Evolutionary conservation across 495 filamentous ascomycete species (phyloP), one percentile per base, ranked within the genome.

Genomic region (Neurospora sublineolata): DNA sequence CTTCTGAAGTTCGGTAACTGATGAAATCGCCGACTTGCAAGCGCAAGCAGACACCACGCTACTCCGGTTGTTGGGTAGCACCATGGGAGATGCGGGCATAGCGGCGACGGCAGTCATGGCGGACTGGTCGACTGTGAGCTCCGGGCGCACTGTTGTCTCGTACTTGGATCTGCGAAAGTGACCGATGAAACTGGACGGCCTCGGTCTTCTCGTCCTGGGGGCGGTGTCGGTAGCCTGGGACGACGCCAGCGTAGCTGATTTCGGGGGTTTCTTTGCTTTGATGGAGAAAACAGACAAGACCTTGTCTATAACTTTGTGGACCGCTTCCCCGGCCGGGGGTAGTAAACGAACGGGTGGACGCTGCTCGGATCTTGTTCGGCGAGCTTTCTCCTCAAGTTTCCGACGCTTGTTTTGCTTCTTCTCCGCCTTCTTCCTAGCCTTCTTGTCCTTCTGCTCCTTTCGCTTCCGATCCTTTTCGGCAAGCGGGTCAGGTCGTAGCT

Each of bases 1-100:
- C 76, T 92, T 93, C 70, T 90, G 88, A 1, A 84, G 70, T 68
- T 86, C 83, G 18, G 80, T 80, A 9, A 83, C 81, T 3, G 74
- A 76, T 4, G 82, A 81, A 72, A 75, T 84, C 38, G 82, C 52
- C 52, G 52, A 64, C 52, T 64, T 64, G 52, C 52, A 64, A 33
- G 52, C 33, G 27, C 52, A 64, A 33, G 52, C 52, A 18, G 83
- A 83, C 41, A 83, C 78, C 33, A 85, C 74, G 73, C 81, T 85
- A 73, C 80, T 83, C 69, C 83, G 79, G 68, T 81, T 77, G 10
- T 77, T 68, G 36, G 74, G 40, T 14, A 75, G 75, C 16, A 77
- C 69, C 14, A 75, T 71, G 3, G 75, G 30, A 52, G 33, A 68
- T 23, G 58, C 10, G 67, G 70, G 64, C 69, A 71, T 69, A 70